Evolutionary conservation across 352 stramenopile genomes (phyloP), one percentile per base, ranked within the genome.

Genomic region (Globisporangium nagaii): DNA sequence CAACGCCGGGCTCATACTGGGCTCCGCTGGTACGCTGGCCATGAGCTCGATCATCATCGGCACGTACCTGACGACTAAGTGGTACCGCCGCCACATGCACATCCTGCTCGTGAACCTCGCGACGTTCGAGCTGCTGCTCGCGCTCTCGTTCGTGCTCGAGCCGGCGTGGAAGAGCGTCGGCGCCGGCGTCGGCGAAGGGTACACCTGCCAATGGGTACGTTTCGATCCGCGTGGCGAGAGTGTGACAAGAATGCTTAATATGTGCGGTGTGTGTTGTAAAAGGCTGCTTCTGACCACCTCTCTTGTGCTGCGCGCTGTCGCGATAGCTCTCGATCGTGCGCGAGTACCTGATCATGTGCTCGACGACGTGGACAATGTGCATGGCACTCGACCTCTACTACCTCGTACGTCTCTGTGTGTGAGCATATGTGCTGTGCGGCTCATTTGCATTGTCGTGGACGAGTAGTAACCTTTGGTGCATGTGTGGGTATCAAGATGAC

Each of bases 341-440:
- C 15, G 80, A 90, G 45, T 90, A 87, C 41, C 51, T 88, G 9
- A 84, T 88, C 55, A 90, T 88, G 75, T 84, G 70, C 54, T 86
- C 80, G 17, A 86, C 63, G 8, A 65, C 69, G 12, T 90, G 75
- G 77, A 83, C 77, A 9, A 82, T 75, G 17, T 90, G 77, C 49
- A 90, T 83, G 49, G 80, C 77, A 1, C 51, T 88, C 24, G 77
- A 90, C 52, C 59, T 90, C 4, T 90, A 86, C 52, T 81, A 81
- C 37, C 62, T 90, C 31, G 75, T 86, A 64, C 46, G 66, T 62
- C 30, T 24, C 11, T 46, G 10, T 24, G 43, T 20, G 28, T 6
- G 2, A 17, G 13, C 34, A 40, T 19, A 3, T n/a, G 15, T 20
- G 15, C 34, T 20, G 10, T 20, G 20, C 12, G 34, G 20, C n/a